Evolutionary conservation across 2,329 filamentous ascomycete species (phyloP), one percentile per base, ranked within the genome.

Genomic region (Coleophoma eucalyptorum): DNA sequence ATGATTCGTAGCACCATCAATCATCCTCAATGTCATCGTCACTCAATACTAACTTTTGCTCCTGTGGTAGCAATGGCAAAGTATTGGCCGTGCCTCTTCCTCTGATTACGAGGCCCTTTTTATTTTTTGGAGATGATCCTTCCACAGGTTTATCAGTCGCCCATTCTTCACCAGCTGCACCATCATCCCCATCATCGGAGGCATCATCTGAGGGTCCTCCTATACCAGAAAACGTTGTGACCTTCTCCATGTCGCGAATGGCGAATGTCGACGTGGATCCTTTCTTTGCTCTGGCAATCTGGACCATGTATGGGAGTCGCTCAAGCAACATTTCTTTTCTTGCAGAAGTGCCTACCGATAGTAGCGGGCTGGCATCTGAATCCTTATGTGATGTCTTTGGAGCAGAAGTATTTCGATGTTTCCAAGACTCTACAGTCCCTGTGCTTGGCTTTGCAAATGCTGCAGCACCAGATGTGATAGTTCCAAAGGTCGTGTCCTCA

Each of bases 11-110:
- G 26, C 26, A 26, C 26, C 26, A 50, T 59, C 46, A 62, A 57
- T 65, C 60, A 57, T 92, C 89, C 66, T 91, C 87, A 64, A 94
- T 93, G 72, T 94, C 89, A 69, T 94, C 89, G 62, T 94, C 89
- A 59, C 85, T 90, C 38, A 93, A 70, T 42, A 90, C 80, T 56
- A 92, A 69, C 60, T 86, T 87, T 65, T 84, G 81, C 54, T 83
- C 71, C 55, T 32, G 40, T 46, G 62, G 54, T 46, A 51, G 46
- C 20, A 60, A 38, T 8, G 58, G 51, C 21, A 62, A 13, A 8
- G 55, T 53, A 48, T 38, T 50, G 37, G 52, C 52, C 40, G 38
- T 51, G 26, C 56, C 61, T 35, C 52, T 51, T 56, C 56, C 57
- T 54, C 55, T 60, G 50, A 20, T 20, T 19, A 58, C 56, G 11